Base-by-base conservation (phyloP, 805 yeast species). In the Osmozyma mogii region DNA sequence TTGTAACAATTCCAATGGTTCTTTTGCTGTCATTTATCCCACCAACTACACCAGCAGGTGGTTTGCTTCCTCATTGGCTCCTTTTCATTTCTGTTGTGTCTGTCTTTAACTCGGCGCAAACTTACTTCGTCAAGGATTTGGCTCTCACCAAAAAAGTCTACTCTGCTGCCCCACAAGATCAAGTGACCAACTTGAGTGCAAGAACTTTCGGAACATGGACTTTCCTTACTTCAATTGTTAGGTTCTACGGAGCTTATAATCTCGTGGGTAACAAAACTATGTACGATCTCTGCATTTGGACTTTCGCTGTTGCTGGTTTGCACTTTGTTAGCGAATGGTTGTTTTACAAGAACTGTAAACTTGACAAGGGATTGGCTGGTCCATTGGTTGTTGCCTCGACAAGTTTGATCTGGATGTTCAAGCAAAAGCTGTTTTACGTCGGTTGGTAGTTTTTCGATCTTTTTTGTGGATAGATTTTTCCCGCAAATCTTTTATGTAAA, bases 121-220 rank as follows among this genome's bases (percentile, higher is more conserved):
- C 92, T 9, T 92, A 88, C 57, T 54, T 73, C 26, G 73, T 84
- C 19, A 51, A 50, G 28, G 92, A 87, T 25, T 65, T 81, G 17
- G 65, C 68, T 17, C 68, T 92, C 31, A 83, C 96, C 3, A 75
- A 81, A 43, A 68, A 76, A 40, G 96, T 92, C 6, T 92, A 92
- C 52, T 79, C 71, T 19, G 31, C 38, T 9, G 56, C 56, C 11
- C 47, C 50, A 6, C 38, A 47, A 3, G 38, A 49, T 6, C 61
- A 61, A 31, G 62, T 63, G 9, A 59, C 66, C 5, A 54, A 61
- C 9, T 65, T 92, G 41, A 76, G 92, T 44, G 95, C 96, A n/a
- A 73, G 98, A 47, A 89, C 98, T 0, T 92, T 92, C 54, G 98
- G 98, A 19, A 92, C 98, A 1, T 92, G 98, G 98, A 92, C 98